Conservation (phyloP, 2,329 filamentous ascomycete genomes). For the Aspergillus candidus region DNA sequence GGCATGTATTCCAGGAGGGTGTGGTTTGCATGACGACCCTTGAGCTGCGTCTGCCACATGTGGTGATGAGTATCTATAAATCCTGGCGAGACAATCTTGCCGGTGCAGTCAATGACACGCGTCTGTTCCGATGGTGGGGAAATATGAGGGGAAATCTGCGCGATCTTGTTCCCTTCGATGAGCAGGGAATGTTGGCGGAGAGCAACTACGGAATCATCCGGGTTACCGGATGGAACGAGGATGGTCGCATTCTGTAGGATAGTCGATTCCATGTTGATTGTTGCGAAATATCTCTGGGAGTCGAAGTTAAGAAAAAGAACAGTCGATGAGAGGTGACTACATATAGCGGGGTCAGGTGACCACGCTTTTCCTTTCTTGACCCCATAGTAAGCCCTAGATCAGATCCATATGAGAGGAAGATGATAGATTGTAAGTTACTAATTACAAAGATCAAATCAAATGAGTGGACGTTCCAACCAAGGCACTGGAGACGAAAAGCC, state of each 20-base stretch:
- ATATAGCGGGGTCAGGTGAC: no score
- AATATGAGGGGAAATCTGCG: constrained; percentile 14
- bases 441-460: no score
- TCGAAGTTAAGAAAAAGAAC: no score
- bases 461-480: no score
- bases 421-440: no score
- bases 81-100: constrained; percentile 28
- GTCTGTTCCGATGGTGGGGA: constrained; percentile 4
- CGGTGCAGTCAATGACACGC: constrained; percentile 37
- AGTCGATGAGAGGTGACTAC: no score
- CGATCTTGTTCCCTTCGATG: constrained; percentile 18
- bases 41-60: constrained; percentile 42
- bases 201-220: constrained; percentile 11
- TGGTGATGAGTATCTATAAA: constrained; percentile 38
- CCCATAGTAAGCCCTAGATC: no score
- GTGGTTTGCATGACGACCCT: constrained; percentile 35
- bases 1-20: constrained; percentile 37
- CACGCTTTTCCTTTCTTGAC: no score
- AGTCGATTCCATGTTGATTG: neutral
- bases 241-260: constrained; percentile 16
- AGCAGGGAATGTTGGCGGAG: constrained; percentile 10
- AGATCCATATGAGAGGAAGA: no score
- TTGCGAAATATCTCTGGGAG: no score
- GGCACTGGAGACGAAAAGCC: no score
- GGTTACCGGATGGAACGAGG: constrained; percentile 10